Conservation (phyloP, 768 basidiomycete species). For the Trametes punicea region DNA sequence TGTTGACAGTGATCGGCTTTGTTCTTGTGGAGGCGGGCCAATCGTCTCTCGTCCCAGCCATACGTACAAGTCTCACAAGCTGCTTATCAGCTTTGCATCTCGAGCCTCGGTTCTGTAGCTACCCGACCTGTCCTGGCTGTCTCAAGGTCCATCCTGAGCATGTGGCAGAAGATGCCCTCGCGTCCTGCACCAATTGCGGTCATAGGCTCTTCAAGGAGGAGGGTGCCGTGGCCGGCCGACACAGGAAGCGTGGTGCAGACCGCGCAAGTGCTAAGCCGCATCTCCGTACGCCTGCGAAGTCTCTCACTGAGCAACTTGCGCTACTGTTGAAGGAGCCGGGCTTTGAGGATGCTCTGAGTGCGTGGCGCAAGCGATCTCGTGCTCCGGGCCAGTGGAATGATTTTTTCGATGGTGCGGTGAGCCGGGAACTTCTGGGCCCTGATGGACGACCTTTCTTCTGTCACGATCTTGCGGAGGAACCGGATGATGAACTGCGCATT, state of each 20-base stretch:
- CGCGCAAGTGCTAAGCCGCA: not conserved
- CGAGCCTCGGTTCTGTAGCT: not conserved
- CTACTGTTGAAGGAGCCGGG: constrained; percentile 21
- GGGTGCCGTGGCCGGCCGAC: not conserved
- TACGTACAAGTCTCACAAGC: not conserved
- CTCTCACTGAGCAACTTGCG: constrained; percentile 17
- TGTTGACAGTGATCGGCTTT: not conserved
- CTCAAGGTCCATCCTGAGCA: not conserved
- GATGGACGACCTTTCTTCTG: constrained; percentile 31
- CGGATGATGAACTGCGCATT: constrained; percentile 28
- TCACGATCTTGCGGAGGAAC: constrained; percentile 3
- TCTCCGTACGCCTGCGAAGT: constrained; percentile 8
- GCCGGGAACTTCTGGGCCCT: constrained; percentile 21
- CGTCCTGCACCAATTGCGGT: not conserved
- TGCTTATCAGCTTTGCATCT: not conserved
- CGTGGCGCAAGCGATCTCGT: constrained; percentile 8
- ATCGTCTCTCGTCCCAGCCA: not conserved
- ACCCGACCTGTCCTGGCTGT: not conserved
- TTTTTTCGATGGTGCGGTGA: constrained; percentile 31
- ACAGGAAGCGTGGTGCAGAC: not conserved
- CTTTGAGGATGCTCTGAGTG: constrained; percentile 25
- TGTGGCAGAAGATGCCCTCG: not conserved
- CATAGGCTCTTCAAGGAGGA: not conserved
- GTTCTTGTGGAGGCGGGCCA: not conserved
- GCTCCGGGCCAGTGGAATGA: constrained; percentile 19